Percentiles rank a stretch among this genome's conserved stretches.
These are phyloP conservation scores for Camellia granthamiana DNA, from an alignment of 148 eudicot species.

Conservation along the genomic window DNA sequence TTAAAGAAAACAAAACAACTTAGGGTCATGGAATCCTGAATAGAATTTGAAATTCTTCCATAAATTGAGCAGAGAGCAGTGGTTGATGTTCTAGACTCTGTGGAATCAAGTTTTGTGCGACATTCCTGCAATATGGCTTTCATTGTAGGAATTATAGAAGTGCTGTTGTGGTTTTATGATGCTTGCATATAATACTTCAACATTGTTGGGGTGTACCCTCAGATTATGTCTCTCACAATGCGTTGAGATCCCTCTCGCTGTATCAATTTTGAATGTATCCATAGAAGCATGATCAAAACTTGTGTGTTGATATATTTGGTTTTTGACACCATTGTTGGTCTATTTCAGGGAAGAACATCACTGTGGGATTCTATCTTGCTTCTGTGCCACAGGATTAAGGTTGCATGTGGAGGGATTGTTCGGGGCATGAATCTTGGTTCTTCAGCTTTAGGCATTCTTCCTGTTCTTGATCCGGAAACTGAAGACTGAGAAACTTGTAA, in stretches of 20 bases:
- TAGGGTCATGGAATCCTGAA: neutral
- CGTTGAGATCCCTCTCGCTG: neutral
- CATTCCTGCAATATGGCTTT: neutral
- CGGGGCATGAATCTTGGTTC: slow-evolving; percentile 92
- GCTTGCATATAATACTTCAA: neutral
- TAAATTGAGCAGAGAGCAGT: neutral
- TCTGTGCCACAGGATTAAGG: slow-evolving; percentile 70
- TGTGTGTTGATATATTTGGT: neutral
- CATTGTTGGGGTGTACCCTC: no score
- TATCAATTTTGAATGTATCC: neutral
- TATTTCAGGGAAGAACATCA: slow-evolving; percentile 87
- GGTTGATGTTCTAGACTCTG: neutral
- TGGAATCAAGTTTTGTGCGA: neutral
- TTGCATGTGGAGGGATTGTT: slow-evolving; percentile 61
- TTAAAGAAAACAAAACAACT: neutral
- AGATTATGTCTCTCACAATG: neutral
- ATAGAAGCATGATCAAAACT: neutral
- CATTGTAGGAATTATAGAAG: neutral
- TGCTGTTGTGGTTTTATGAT: neutral
- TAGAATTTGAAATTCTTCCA: neutral
- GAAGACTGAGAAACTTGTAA: slow-evolving; percentile 37
- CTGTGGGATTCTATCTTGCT: slow-evolving; percentile 94
- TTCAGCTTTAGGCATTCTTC: slow-evolving; percentile 73
- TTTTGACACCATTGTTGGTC: slow-evolving; percentile 7
- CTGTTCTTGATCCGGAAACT: slow-evolving; percentile 64